A percentile compares a stretch with the other conserved stretches of the same genome.
phyloP scores from a whole-genome alignment of 2,329 filamentous ascomycete genomes.

The Aspergillus ustus region DNA sequence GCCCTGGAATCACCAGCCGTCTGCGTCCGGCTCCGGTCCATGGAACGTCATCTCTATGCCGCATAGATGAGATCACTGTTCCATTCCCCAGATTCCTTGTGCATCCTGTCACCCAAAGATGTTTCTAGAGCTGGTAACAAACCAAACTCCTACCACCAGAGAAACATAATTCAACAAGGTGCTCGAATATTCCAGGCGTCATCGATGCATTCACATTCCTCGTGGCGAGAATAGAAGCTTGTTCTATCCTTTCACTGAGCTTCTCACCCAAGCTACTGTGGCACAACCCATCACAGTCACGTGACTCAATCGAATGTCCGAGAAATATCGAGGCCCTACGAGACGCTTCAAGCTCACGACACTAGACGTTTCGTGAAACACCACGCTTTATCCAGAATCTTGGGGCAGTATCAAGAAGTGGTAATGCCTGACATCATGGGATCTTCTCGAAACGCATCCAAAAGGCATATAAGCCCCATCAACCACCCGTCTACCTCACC shows the following conservation, averaged over 20 bases:
- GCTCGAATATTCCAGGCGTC: neutral
- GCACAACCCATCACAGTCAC: slow-evolving; percentile 17
- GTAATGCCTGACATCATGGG: neutral
- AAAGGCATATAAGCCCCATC: slow-evolving; percentile 26
- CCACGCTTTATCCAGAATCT: slow-evolving; percentile 11
- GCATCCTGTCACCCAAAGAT: neutral
- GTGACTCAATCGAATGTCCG: slow-evolving; percentile 30
- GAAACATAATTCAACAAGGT: neutral
- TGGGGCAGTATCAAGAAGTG: neutral
- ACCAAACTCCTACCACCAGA: neutral
- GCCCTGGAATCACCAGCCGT: neutral
- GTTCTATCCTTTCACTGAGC: neutral
- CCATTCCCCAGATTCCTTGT: neutral
- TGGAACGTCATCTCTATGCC: neutral
- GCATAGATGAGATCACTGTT: neutral
- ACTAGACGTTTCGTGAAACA: slow-evolving; percentile 15
- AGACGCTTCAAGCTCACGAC: slow-evolving; percentile 1
- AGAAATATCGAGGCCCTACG: slow-evolving; percentile 26
- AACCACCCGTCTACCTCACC: slow-evolving; percentile 10
- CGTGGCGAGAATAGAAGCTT: neutral
- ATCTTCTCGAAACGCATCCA: slow-evolving; percentile 21
- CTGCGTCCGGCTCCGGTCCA: neutral
- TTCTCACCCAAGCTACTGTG: neutral
- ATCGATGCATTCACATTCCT: neutral
- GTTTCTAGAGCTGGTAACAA: neutral